Percentiles rank a stretch among this genome's conserved stretches.
Conservation (phyloP, 257 asterid genomes). For the Solanum etuberosum region DNA sequence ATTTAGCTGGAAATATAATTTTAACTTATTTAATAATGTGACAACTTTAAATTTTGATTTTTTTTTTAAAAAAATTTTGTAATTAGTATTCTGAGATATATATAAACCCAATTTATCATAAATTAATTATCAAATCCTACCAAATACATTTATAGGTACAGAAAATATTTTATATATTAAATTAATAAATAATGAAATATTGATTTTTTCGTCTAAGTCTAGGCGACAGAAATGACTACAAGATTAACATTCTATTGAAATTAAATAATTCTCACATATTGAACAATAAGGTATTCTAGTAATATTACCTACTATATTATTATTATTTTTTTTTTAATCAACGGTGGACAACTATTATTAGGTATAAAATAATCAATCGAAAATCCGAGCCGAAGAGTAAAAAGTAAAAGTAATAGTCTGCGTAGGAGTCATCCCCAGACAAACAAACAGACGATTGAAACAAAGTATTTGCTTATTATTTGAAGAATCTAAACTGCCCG, state of each 20-base stretch:
- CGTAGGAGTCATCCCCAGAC: neutral
- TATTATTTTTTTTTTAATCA: too few species aligned
- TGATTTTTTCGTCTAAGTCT: neutral
- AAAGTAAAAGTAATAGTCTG: neutral
- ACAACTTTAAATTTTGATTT: too few species aligned
- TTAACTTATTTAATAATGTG: neutral
- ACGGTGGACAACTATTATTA: too few species aligned
- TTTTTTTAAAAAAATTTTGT: too few species aligned
- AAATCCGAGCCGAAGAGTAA: neutral
- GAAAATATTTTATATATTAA: neutral
- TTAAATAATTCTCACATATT: neutral
- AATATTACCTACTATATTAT: too few species aligned
- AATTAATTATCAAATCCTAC: too few species aligned
- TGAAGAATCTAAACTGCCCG: conserved; percentile 45
- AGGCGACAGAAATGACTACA: neutral
- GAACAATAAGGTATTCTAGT: too few species aligned
- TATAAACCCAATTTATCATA: too few species aligned
- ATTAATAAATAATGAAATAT: neutral
- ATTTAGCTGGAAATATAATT: too few species aligned
- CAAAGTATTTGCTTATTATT: neutral
- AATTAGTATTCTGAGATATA: too few species aligned
- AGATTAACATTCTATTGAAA: neutral
- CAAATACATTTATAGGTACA: too few species aligned
- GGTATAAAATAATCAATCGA: too few species aligned
- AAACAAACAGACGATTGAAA: neutral